Evolutionary conservation across 345 rosid genomes (phyloP), one percentile per base, ranked within the genome.

Genomic region (Brassica juncea): DNA sequence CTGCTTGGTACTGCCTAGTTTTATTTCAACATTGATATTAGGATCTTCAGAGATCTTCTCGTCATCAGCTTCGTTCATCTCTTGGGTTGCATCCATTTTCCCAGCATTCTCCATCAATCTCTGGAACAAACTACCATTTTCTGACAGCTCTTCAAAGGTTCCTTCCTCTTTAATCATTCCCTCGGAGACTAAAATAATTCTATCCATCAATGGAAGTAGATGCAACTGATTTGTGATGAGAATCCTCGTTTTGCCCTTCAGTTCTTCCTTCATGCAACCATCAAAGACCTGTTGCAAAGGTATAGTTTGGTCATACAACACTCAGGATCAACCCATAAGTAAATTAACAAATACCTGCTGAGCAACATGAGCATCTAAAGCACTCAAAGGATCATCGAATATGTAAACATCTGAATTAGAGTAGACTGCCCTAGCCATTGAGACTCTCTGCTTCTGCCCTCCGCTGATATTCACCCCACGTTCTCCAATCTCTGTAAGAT

Each of bases 381-480:
- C 97, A 87, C 98, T 95, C 73, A 95, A 86, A 68, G 99, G 99
- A 70, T 95, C 99, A 84, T 95, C 99, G 70, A 95, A 93, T 83
- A 95, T 87, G 77, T 90, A 95, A 2, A 95, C 90, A 72, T 95
- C 99, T 8, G 98, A 88, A 82, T 93, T 83, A 63, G 99, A 87
- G 85, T 95, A 95, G 70, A 95, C 87, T 71, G 99, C 99, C 77
- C 99, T 88, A 49, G 99, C 99, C 96, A 95, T 89, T 55, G 99
- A 93, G 75, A 95, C 91, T 85, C 99, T 93, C 84, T 93, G 99
- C 86, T 95, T 95, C 69, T 95, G 99, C 76, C 99, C 99, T 70
- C 99, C 99, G 74, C 99, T 95, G 23, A 95, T 90, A 84, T 95
- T 95, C 65, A 95, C 99, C 72, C 99, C 99, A 84, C 99, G 91